These are phyloP conservation scores for Alternaria angustiovoidea DNA, from an alignment of 2,329 filamentous ascomycete species.

Conservation along the genomic window DNA sequence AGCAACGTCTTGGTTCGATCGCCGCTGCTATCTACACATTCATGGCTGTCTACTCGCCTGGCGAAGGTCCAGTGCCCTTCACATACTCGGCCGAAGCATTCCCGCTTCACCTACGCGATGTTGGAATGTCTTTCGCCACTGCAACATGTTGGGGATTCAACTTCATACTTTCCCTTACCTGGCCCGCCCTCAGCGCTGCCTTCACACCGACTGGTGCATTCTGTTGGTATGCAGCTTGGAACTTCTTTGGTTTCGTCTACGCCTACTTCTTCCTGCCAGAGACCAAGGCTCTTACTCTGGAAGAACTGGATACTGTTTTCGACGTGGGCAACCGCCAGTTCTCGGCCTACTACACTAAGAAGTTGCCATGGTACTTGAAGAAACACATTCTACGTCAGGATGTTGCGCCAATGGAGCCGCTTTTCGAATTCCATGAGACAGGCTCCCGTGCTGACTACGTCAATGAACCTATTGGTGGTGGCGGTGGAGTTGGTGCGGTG, in stretches of 20 bases:
- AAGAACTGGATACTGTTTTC: conserved; percentile 44
- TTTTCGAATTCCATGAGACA: conserved; percentile 35
- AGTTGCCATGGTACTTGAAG: conserved; percentile 50
- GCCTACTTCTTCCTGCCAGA: conserved; percentile 42
- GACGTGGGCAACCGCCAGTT: conserved; percentile 39
- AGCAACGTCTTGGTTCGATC: conserved; percentile 44
- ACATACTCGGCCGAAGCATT: conserved; percentile 56
- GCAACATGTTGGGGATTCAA: conserved; percentile 68
- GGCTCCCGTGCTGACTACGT: background rate
- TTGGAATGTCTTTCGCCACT: conserved; percentile 55
- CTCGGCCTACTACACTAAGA: conserved; percentile 34
- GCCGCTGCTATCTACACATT: conserved; percentile 42
- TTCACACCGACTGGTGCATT: conserved; percentile 63
- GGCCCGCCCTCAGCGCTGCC: conserved; percentile 59
- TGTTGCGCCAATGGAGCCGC: conserved; percentile 35
- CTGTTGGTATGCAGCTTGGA: conserved; percentile 65
- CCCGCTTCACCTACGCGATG: conserved; percentile 55
- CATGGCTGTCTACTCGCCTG: conserved; percentile 55
- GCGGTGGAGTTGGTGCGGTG: background rate
- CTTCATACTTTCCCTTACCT: conserved; percentile 61
- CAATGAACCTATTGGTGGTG: conserved; percentile 6
- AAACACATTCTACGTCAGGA: conserved; percentile 44
- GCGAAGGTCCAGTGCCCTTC: conserved; percentile 42
- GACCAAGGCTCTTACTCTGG: conserved; percentile 42
- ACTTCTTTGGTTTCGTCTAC: conserved; percentile 61